Conservation (phyloP, 129 eudicot genomes). For the Escallonia herrerae region DNA sequence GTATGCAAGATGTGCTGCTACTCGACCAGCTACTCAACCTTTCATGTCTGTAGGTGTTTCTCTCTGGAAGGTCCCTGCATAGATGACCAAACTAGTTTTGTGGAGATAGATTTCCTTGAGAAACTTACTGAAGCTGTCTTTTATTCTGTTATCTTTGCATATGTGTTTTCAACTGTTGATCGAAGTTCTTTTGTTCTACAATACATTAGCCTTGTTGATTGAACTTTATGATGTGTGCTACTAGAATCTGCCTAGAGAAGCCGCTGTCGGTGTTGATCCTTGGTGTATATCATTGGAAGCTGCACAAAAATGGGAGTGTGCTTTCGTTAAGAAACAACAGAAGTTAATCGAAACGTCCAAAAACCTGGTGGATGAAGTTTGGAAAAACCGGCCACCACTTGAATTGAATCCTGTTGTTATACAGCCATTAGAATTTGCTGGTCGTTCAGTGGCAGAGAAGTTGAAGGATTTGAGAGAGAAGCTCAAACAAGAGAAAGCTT, state of each 20-base stretch:
- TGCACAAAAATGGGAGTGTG: constrained; percentile 81
- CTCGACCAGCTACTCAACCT: too few relatives aligned
- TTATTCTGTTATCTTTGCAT: too few relatives aligned
- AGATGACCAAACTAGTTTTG: too few relatives aligned
- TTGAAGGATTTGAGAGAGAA: constrained; percentile 69
- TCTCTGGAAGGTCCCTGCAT: too few relatives aligned
- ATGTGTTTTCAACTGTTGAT: too few relatives aligned
- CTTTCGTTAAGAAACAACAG: constrained; percentile 63
- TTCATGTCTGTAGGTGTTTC: too few relatives aligned
- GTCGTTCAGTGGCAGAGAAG: constrained; percentile 82
- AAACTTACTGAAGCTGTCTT: too few relatives aligned
- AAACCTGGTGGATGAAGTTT: constrained; percentile 89
- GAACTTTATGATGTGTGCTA: constrained; percentile 16
- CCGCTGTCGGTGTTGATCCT: constrained; percentile 74
- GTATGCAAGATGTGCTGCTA: too few relatives aligned
- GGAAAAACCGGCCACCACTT: constrained; percentile 76
- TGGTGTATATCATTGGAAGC: constrained; percentile 93
- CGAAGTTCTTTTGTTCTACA: background rate
- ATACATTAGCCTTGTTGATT: constrained; percentile 8
- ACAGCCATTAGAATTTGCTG: constrained; percentile 77
- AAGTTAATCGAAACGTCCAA: constrained; percentile 59
- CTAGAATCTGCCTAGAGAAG: constrained; percentile 71
- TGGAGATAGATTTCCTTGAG: too few relatives aligned
- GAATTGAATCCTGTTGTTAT: constrained; percentile 60
- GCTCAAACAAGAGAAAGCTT: constrained; percentile 56